Evolutionary conservation across 2,329 filamentous ascomycete species (phyloP).

Genomic region (Byssoonygena ceratinophila): DNA sequence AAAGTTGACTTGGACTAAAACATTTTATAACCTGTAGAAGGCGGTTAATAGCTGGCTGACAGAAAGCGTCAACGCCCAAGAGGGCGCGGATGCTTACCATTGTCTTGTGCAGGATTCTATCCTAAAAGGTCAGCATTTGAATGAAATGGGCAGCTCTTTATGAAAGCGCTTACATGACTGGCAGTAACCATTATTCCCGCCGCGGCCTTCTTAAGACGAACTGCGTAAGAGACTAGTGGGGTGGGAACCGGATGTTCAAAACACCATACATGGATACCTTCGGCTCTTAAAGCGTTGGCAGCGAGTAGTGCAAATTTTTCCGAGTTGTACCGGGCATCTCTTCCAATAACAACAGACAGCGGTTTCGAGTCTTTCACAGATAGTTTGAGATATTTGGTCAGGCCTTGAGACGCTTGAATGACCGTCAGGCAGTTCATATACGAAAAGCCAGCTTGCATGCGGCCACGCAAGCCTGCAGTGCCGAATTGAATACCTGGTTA

Average conservation of each 20-base stretch:
- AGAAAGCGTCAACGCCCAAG: not conserved
- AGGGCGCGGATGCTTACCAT: slow-evolving; percentile 31
- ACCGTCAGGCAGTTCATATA: slow-evolving; percentile 51
- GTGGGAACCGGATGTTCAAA: slow-evolving; percentile 49
- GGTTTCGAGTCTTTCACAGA: slow-evolving; percentile 34
- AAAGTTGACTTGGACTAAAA: slow-evolving; percentile 18
- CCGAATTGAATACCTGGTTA: slow-evolving; percentile 47
- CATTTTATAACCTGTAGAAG: slow-evolving; percentile 49
- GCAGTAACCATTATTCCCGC: slow-evolving; percentile 58
- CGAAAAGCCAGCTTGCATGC: slow-evolving; percentile 56
- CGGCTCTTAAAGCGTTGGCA: slow-evolving; percentile 49
- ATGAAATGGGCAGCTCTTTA: no score
- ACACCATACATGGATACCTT: slow-evolving; percentile 50
- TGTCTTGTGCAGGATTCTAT: slow-evolving; percentile 51
- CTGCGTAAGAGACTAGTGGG: slow-evolving; percentile 52
- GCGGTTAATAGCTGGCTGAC: slow-evolving; percentile 6
- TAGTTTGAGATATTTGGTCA: slow-evolving; percentile 49
- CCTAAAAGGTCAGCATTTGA: not conserved
- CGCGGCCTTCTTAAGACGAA: slow-evolving; percentile 43
- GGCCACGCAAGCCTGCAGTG: slow-evolving; percentile 52
- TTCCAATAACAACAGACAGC: slow-evolving; percentile 49
- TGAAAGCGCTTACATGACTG: slow-evolving; percentile 43
- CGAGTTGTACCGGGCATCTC: slow-evolving; percentile 54
- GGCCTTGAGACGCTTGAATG: slow-evolving; percentile 55
- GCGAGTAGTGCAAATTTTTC: slow-evolving; percentile 50